Base-by-base conservation (phyloP, 345 rosid genomes). In the Turnera subulata region DNA sequence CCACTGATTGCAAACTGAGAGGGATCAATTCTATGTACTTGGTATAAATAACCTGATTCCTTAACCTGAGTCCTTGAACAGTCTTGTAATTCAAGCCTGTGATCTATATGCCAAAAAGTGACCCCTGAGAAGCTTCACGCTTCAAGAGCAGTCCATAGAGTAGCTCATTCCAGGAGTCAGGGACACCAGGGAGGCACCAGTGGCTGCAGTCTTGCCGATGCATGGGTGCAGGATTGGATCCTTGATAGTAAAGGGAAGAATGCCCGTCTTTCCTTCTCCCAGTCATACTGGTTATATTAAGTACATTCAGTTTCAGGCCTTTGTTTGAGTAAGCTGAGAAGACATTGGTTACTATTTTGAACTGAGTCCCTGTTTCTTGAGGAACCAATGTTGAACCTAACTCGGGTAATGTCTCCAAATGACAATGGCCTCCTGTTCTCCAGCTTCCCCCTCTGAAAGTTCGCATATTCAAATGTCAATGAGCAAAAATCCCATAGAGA, bases 101-200 rank as follows among this genome's bases (percentile, higher is more conserved):
- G 68, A 46, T 55, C 40, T 42, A 16, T 62, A 50, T 17, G 57
- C 38, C 25, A 67, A 53, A 19, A 64, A 53, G 69, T 77, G 75
- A 39, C 13, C 57, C 1, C 26, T 20, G 56, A 22, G 67, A 21
- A 17, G 67, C 61, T 24, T 72, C 78, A 11, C 51, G 88, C 64
- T 80, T 80, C 17, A 84, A 75, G 59, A 68, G 52, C 26, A 72
- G 45, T 4, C 77, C 78, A 6, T 65, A 72, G 21, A 78, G 63
- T 24, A 78, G 70, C 63, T 78, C 80, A 6, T 78, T 78, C 83
- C 83, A 78, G 1, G 83, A 62, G 50, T 78, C 83, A 1, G 80
- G 80, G 46, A 78, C 83, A 18, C 83, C 83, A 10, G 83, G 83
- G 53, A 75, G 69, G 71, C 83, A 78, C 83, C 83, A 78, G 50